These are phyloP conservation scores for rapeseed (Brassica napus) DNA, from an alignment of 345 rosid species.

Conservation along the genomic window DNA sequence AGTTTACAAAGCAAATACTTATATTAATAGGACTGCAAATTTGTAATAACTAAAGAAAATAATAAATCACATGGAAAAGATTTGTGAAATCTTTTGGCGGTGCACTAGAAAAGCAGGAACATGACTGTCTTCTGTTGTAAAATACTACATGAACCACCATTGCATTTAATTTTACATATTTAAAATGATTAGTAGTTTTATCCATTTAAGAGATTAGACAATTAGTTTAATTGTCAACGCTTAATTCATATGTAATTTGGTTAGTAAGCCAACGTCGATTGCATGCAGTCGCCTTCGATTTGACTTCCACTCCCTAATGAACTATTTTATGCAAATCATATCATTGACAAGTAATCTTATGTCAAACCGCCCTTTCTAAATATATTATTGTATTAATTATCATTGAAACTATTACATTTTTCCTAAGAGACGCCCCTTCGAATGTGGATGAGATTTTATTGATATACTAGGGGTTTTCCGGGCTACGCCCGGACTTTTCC, in stretches of 20 bases:
- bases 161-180: constrained; percentile 11
- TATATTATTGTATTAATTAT: background rate
- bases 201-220: constrained; percentile 13
- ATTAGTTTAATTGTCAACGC: constrained; percentile 30
- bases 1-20: constrained; percentile 22
- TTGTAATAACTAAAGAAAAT: constrained; percentile 2
- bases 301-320: constrained; percentile 23
- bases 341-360: constrained; percentile 38
- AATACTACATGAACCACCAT: constrained; percentile 21
- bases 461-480: no score
- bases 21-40: background rate
- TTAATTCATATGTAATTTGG: constrained; percentile 31
- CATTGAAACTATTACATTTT: background rate
- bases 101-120: constrained; percentile 43
- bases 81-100: constrained; percentile 44
- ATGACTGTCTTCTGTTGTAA: constrained; percentile 41
- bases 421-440: constrained; percentile 29
- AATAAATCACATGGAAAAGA: constrained; percentile 40
- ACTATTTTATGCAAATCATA: constrained; percentile 12
- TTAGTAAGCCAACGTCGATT: constrained; percentile 37
- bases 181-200: background rate
- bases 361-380: constrained; percentile 39
- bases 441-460: constrained; percentile 7
- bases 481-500: no score
- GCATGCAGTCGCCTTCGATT: constrained; percentile 34